Evolutionary conservation across 2,329 filamentous ascomycete species (phyloP).

Genomic region (Pseudomassariella vexata): DNA sequence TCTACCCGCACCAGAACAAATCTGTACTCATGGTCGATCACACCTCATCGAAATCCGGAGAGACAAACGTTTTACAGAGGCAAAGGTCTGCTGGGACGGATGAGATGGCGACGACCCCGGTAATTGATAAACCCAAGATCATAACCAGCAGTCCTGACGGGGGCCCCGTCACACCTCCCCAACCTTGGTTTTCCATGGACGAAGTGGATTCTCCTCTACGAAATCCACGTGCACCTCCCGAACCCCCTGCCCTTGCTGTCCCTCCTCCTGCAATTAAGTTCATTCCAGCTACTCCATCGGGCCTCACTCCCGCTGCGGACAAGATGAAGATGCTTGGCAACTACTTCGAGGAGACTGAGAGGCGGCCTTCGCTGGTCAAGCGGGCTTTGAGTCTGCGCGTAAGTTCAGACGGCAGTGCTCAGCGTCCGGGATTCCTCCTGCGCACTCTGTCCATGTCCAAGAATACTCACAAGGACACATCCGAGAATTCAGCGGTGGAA

Average conservation of each 20-base stretch:
- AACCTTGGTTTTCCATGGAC: slow-evolving; percentile 40
- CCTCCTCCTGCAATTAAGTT: slow-evolving; percentile 55
- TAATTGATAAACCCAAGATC: slow-evolving; percentile 28
- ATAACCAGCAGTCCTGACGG: slow-evolving; percentile 32
- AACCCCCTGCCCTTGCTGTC: no score
- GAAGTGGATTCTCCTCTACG: slow-evolving; percentile 57
- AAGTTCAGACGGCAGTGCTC: slow-evolving; percentile 37
- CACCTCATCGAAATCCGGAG: slow-evolving; percentile 42
- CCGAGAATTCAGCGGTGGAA: slow-evolving; percentile 18
- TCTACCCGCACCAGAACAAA: slow-evolving; percentile 60
- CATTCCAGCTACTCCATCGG: slow-evolving; percentile 58
- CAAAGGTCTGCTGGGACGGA: slow-evolving; percentile 15
- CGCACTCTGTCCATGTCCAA: slow-evolving; percentile 50
- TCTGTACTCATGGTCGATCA: slow-evolving; percentile 57
- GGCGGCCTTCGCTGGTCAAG: slow-evolving; percentile 47
- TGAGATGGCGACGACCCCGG: slow-evolving; percentile 8
- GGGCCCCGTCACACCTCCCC: slow-evolving; percentile 46
- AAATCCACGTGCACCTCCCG: slow-evolving; percentile 55
- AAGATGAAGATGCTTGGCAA: slow-evolving; percentile 47
- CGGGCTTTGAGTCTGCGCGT: slow-evolving; percentile 47
- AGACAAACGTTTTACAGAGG: slow-evolving; percentile 31
- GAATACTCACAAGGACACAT: slow-evolving; percentile 24
- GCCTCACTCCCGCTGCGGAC: slow-evolving; percentile 48
- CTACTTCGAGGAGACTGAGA: slow-evolving; percentile 42
- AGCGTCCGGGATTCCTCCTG: slow-evolving; percentile 38